Evolutionary conservation across 805 yeast species (phyloP), one percentile per base, ranked within the genome.

Genomic region (Starmerella gropengiesseri): DNA sequence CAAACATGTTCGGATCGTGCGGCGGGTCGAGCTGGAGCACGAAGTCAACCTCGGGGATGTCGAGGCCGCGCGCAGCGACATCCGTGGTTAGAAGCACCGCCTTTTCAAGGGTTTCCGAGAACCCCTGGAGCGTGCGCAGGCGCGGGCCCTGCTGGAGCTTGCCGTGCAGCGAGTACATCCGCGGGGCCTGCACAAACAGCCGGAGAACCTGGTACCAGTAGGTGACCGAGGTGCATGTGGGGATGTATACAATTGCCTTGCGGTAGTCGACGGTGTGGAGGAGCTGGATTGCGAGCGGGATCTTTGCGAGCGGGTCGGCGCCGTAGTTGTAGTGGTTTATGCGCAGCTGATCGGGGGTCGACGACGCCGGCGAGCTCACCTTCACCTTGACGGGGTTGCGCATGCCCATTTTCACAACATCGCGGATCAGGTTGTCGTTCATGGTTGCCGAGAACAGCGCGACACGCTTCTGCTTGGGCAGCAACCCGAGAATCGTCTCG

Each of bases 11-110:
- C 0, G 96, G 84, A 52, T 87, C 95, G 0, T 85, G 77, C 1
- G 98, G 98, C 1, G 97, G 94, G 50, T 91, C 97, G 19, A 89
- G 53, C 58, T 91, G 98, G n/a, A 91, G 65, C 3, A 89, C 97
- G 20, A 87, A 63, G 56, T 91, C 97, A 8, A 91, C 96, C 41
- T 87, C 91, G 0, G 95, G 94, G 22, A 91, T 79, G 65, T 91
- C 98, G 18, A 91, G 74, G 32, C 98, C 98, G 57, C 98, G 71
- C 0, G 97, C 95, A 0, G 98, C 96, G n/a, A 91, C 95, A 67
- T 91, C 98, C 0, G 98, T 91, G 2, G 98, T 86, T 62, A 91
- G 65, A 19, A 91, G 62, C 0, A 89, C 74, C 8, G 78, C 67
- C 49, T 75, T 78, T 3, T 62, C 61, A 7, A 58, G 55, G 4